phyloP scores from a whole-genome alignment of 2,329 filamentous ascomycete genomes.

The Gyromitra esculenta region DNA sequence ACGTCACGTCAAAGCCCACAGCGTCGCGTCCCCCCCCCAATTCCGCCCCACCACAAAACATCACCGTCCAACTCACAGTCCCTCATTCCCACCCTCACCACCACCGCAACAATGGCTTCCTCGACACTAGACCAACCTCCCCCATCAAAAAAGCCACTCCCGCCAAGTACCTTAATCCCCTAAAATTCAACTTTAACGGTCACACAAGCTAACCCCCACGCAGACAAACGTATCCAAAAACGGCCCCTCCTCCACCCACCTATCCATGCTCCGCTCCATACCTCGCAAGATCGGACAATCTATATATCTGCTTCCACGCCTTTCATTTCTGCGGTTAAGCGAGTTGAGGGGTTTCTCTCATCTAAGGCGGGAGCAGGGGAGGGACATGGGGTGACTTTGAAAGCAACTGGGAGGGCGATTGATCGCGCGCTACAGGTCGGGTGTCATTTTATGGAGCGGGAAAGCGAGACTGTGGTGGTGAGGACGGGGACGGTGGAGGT shows the following conservation, averaged over 20 bases:
- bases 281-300: constrained; percentile 62
- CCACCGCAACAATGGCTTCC: constrained; percentile 18
- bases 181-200: not conserved
- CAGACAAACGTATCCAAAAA: constrained; percentile 48
- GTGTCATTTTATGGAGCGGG: constrained; percentile 71
- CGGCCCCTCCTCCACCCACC: constrained; percentile 52
- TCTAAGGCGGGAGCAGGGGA: constrained; percentile 56
- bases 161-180: constrained; percentile 9
- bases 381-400: constrained; percentile 67
- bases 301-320: constrained; percentile 73
- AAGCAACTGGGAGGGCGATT: constrained; percentile 75
- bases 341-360: constrained; percentile 70
- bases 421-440: constrained; percentile 71
- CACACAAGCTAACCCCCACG: not conserved
- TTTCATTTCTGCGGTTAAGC: constrained; percentile 74
- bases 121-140: not conserved
- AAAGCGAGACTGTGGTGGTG: constrained; percentile 69
- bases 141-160: not conserved
- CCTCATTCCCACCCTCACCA: not conserved
- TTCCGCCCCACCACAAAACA: not conserved
- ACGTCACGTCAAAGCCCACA: not conserved
- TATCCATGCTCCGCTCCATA: constrained; percentile 43
- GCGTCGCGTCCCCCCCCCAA: not conserved
- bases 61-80: not conserved
- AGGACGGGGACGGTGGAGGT: constrained; percentile 72